phyloP scores from a whole-genome alignment of 163 green algal genomes.

The Volvox carteri region DNA sequence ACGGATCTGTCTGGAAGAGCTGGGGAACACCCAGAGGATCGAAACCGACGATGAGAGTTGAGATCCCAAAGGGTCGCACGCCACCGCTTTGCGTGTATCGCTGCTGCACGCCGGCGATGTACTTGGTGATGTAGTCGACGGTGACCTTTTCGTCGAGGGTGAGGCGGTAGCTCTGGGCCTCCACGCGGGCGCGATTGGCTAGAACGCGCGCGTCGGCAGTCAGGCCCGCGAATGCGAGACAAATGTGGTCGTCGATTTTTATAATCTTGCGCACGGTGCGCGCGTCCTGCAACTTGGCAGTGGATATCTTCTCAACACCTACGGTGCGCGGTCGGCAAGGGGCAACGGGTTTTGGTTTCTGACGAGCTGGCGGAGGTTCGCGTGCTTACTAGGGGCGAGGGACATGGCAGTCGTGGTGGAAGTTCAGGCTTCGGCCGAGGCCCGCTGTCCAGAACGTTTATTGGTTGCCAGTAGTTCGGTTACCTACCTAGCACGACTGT shows the following conservation, averaged over 20 bases:
- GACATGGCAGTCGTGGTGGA: too few relatives aligned
- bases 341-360: too few relatives aligned
- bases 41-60: constrained; percentile 97
- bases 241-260: constrained; percentile 97
- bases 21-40: constrained; percentile 78
- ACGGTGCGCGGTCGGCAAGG: not conserved
- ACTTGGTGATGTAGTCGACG: constrained; percentile 97
- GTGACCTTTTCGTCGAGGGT: constrained; percentile 95
- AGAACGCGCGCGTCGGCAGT: constrained; percentile 97
- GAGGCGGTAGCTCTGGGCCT: constrained; percentile 96
- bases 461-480: not conserved
- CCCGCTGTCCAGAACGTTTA: not conserved
- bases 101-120: constrained; percentile 96
- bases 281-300: constrained; percentile 95
- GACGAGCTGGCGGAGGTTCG: too few relatives aligned
- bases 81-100: constrained; percentile 98
- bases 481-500: constrained; percentile 92
- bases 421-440: not conserved
- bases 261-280: constrained; percentile 98
- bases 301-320: constrained; percentile 97
- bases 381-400: too few relatives aligned
- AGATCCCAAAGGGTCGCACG: constrained; percentile 98
- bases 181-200: constrained; percentile 92
- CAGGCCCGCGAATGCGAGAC: constrained; percentile 97
- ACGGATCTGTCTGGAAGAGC: constrained; percentile 98